phyloP scores from a whole-genome alignment of 441 rosid species.

The Corymbia citriodora region DNA sequence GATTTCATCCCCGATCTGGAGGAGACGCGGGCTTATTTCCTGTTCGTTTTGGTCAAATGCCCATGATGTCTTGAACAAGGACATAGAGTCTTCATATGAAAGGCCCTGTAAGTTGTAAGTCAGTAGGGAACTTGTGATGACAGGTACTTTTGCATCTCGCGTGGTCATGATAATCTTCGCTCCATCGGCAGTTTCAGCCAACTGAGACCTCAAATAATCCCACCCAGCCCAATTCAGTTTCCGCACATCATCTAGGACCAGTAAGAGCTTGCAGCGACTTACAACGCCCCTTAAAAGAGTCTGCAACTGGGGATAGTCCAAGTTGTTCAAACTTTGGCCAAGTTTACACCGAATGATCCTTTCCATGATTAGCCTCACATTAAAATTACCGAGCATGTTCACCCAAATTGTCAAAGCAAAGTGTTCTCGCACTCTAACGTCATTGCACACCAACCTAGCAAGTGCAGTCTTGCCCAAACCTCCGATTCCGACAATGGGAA shows the following conservation, averaged over 20 bases:
- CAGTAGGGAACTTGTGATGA: background rate
- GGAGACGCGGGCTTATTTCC: background rate
- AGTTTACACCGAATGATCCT: background rate
- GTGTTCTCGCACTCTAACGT: background rate
- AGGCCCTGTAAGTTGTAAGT: background rate
- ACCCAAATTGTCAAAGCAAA: background rate
- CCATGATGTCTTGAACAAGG: background rate
- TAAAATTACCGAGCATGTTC: background rate
- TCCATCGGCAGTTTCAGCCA: background rate
- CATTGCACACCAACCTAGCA: background rate
- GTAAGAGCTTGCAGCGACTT: background rate
- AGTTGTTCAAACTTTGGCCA: background rate
- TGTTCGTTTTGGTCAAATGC: constrained; percentile 3
- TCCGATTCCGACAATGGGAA: background rate
- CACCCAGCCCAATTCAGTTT: background rate
- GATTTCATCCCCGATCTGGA: background rate
- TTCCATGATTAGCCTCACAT: background rate
- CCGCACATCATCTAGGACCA: background rate
- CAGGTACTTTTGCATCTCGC: background rate
- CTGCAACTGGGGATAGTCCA: background rate
- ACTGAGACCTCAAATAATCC: background rate
- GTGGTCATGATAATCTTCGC: background rate
- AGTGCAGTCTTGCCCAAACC: background rate
- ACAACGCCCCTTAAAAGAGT: background rate
- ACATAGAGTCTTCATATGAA: background rate